Percentiles rank a stretch among this genome's conserved stretches.
Conservation (phyloP, 179 eudicot genomes). For the Silene noctiflora region DNA sequence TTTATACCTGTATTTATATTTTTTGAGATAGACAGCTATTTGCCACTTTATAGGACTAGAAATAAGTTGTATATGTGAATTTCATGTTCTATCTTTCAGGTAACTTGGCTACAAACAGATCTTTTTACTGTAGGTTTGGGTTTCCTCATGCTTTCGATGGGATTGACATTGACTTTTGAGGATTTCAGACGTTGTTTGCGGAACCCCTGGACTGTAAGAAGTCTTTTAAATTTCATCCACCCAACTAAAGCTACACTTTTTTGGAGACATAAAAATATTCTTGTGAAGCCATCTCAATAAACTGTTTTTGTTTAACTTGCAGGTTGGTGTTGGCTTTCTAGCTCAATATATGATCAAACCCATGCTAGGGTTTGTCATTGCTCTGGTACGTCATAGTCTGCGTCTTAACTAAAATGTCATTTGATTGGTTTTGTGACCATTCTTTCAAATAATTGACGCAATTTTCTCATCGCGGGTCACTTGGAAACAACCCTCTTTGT, state of each 20-base stretch:
- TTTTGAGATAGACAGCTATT: neutral
- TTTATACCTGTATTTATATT: too few species aligned
- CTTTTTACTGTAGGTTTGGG: slow-evolving; percentile 94
- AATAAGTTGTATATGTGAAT: neutral
- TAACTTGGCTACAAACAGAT: slow-evolving; percentile 94
- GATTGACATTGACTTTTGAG: slow-evolving; percentile 94
- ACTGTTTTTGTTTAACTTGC: slow-evolving; percentile 22
- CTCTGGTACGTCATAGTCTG: slow-evolving; percentile 55
- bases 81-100: slow-evolving; percentile 43
- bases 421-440: neutral
- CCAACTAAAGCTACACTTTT: slow-evolving; percentile 10
- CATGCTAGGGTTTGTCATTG: slow-evolving; percentile 70
- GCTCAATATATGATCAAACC: slow-evolving; percentile 95
- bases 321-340: slow-evolving; percentile 96
- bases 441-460: neutral
- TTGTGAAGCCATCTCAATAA: slow-evolving; percentile 1
- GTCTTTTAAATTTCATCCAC: slow-evolving; percentile 11
- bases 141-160: slow-evolving; percentile 99
- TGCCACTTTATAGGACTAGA: neutral
- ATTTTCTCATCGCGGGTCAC: too few species aligned
- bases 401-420: neutral
- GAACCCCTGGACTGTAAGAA: slow-evolving; percentile 94
- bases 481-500: too few species aligned
- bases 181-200: slow-evolving; percentile 92
- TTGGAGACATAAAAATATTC: neutral